phyloP scores from a whole-genome alignment of 345 rosid genomes.

The Citrus glauca region DNA sequence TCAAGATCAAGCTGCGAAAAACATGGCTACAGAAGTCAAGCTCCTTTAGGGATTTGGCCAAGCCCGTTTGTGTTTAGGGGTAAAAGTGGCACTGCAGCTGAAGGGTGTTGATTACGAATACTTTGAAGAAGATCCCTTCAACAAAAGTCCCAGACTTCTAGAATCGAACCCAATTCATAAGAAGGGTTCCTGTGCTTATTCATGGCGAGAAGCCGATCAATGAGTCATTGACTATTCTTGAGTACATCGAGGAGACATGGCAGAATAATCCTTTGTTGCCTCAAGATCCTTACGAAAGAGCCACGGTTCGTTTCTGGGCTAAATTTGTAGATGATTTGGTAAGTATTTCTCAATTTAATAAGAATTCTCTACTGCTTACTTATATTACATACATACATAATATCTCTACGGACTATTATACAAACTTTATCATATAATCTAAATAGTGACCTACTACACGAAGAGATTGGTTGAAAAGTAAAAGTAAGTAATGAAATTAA shows the following conservation, averaged over 20 bases:
- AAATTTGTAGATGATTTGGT: slow-evolving; percentile 30
- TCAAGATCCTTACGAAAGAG: slow-evolving; percentile 34
- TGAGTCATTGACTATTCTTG: slow-evolving; percentile 27
- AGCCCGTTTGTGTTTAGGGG: slow-evolving; percentile 8
- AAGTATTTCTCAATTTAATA: not conserved
- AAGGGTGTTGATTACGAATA: slow-evolving; percentile 14
- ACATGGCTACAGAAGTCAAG: slow-evolving; percentile 6
- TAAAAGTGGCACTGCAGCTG: slow-evolving; percentile 25
- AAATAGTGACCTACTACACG: too few species aligned
- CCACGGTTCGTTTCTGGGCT: slow-evolving; percentile 40
- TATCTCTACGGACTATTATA: too few species aligned
- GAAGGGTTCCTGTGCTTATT: slow-evolving; percentile 24
- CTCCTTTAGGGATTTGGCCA: slow-evolving; percentile 5
- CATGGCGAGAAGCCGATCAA: slow-evolving; percentile 11
- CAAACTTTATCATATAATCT: too few species aligned
- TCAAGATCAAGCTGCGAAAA: not conserved
- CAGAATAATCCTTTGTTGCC: slow-evolving; percentile 29
- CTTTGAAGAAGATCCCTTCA: slow-evolving; percentile 10
- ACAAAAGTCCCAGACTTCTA: slow-evolving; percentile 11
- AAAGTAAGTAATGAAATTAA: too few species aligned
- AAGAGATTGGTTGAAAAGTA: too few species aligned
- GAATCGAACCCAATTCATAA: slow-evolving; percentile 19
- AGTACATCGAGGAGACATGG: slow-evolving; percentile 42
- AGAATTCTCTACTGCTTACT: not conserved
- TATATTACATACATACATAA: too few species aligned